Evolutionary conservation across 139 green algal genomes (phyloP).

Genomic region (Chlamydomonas sp.): DNA sequence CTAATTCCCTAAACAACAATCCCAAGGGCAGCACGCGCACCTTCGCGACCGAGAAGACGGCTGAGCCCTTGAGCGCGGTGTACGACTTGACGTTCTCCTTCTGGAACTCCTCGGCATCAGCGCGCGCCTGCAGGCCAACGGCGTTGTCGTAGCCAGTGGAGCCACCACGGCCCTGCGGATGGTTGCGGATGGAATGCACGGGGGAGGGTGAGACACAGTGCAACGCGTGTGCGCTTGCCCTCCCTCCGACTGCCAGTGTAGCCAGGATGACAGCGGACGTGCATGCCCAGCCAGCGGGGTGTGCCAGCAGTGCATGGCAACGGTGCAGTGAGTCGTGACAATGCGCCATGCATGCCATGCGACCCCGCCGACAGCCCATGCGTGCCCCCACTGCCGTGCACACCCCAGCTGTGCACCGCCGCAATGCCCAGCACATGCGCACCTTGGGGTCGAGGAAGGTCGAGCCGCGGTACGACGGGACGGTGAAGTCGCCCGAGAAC

Average conservation of each 20-base stretch:
- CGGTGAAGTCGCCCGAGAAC: constrained; percentile 92
- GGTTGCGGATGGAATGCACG: too few species aligned
- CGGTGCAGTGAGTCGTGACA: neutral
- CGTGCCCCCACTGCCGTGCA: neutral
- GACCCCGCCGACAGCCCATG: neutral
- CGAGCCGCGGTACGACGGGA: constrained; percentile 97
- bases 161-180: constrained; percentile 73
- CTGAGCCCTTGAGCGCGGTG: constrained; percentile 63
- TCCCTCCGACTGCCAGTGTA: too few species aligned
- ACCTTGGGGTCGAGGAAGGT: constrained; percentile 99
- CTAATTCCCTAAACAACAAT: too few species aligned
- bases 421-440: neutral
- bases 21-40: too few species aligned
- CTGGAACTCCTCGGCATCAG: constrained; percentile 73
- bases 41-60: constrained; percentile 89
- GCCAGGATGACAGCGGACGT: neutral
- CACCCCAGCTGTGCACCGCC: neutral
- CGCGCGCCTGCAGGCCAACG: constrained; percentile 78
- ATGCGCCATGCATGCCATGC: neutral
- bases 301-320: neutral
- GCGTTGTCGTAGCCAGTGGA: constrained; percentile 93
- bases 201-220: too few species aligned
- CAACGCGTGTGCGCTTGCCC: too few species aligned
- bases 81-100: constrained; percentile 94
- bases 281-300: neutral